These are phyloP conservation scores for Neurospora hispaniola DNA, from an alignment of 495 filamentous ascomycete genomes.

Conservation along the genomic window DNA sequence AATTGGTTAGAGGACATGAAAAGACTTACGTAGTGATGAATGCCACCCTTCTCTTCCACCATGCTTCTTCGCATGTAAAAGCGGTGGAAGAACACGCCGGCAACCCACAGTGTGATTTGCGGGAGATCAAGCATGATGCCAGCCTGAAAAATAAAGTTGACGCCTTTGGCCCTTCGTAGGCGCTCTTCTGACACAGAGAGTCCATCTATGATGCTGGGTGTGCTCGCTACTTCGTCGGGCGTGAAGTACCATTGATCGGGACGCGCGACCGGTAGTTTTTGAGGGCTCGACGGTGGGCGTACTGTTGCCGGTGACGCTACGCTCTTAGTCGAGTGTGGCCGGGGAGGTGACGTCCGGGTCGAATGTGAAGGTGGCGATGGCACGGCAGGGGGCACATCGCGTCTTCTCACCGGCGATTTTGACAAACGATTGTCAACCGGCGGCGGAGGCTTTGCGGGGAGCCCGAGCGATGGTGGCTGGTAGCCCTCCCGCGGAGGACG, in stretches of 20 bases:
- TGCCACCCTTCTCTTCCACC: conserved; percentile 54
- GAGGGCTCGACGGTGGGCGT: conserved; percentile 21
- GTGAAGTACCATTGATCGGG: conserved; percentile 81
- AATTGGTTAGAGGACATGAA: background rate
- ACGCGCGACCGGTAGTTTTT: conserved; percentile 17
- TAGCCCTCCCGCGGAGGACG: conserved; percentile 38
- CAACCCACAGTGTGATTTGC: conserved; percentile 81
- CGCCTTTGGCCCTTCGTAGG: conserved; percentile 71
- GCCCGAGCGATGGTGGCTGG: conserved; percentile 23
- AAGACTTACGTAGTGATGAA: conserved; percentile 70
- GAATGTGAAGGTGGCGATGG: conserved; percentile 41
- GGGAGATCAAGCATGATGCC: conserved; percentile 89
- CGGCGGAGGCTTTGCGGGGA: conserved; percentile 30
- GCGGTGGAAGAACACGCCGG: conserved; percentile 87
- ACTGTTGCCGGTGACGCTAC: conserved; percentile 22
- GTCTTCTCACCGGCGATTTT: conserved; percentile 35
- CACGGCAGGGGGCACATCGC: conserved; percentile 41
- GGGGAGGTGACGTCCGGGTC: conserved; percentile 40
- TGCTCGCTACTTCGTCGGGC: conserved; percentile 65
- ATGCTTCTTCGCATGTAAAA: conserved; percentile 86
- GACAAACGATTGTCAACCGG: conserved; percentile 25
- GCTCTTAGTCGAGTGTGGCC: conserved; percentile 31
- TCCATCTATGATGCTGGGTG: conserved; percentile 78
- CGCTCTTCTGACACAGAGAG: conserved; percentile 65
- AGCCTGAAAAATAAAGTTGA: conserved; percentile 92